Evolutionary conservation across 371 early-diverging fungal species (phyloP).

Genomic region (Rhizopus sp.): DNA sequence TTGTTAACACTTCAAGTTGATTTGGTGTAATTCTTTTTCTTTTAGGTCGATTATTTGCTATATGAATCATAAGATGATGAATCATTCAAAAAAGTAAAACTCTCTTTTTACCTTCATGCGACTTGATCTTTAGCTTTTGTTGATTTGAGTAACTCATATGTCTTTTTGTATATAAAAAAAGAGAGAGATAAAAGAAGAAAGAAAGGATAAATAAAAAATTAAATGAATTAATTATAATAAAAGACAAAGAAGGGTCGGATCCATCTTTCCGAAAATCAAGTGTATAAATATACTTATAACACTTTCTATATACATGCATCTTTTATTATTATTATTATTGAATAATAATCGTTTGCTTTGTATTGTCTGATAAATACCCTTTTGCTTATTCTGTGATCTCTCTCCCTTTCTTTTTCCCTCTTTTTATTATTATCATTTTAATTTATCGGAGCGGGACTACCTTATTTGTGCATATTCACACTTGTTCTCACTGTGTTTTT

Average conservation of each 20-base stretch:
- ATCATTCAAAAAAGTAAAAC: neutral
- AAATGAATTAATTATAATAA: neutral
- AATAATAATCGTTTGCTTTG: no score
- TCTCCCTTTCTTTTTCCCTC: neutral
- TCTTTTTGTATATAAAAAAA: neutral
- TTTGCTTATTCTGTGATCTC: neutral
- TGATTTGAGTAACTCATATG: slow-evolving; percentile 6
- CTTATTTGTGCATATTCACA: neutral
- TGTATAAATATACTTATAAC: neutral
- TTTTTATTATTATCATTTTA: no score
- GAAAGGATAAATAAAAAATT: neutral
- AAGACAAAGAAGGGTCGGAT: slow-evolving; percentile 1
- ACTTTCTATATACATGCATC: neutral
- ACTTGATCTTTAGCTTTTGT: slow-evolving; percentile 34
- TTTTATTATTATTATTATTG: no score
- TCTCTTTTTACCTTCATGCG: slow-evolving; percentile 39
- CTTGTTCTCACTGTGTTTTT: neutral
- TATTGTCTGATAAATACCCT: neutral
- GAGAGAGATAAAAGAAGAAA: slow-evolving; percentile 1
- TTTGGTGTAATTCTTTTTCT: slow-evolving; percentile 77
- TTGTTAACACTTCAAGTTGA: slow-evolving; percentile 67
- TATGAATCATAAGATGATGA: neutral
- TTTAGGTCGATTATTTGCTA: slow-evolving; percentile 55
- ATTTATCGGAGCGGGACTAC: neutral
- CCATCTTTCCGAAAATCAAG: slow-evolving; percentile 1